phyloP scores from a whole-genome alignment of 2,329 filamentous ascomycete genomes.

The Sclerotinia glacialis region DNA sequence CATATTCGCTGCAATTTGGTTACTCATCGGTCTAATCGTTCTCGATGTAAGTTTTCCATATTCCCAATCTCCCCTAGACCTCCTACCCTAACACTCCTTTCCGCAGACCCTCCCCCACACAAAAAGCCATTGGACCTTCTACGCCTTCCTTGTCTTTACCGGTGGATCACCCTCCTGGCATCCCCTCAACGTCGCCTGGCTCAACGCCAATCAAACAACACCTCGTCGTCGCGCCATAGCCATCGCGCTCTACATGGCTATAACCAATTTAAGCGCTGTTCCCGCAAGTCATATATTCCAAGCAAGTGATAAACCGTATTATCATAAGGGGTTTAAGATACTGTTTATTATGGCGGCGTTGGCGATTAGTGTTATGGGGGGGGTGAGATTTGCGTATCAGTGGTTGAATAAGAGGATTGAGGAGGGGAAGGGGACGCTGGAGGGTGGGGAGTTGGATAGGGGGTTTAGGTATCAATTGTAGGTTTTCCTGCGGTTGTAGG shows the following conservation, averaged over 20 bases:
- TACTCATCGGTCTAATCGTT: conserved; percentile 16
- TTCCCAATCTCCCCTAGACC: neutral
- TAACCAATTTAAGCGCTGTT: conserved; percentile 15
- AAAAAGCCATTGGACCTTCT: conserved; percentile 19
- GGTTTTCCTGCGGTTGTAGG: neutral
- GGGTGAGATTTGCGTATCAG: conserved; percentile 14
- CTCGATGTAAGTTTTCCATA: conserved; percentile 7
- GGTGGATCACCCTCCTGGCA: conserved; percentile 18
- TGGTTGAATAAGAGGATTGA: conserved; percentile 20
- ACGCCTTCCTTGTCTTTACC: conserved; percentile 21
- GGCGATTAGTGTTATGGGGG: conserved; percentile 18
- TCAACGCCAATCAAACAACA: conserved; percentile 16
- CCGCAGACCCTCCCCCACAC: conserved; percentile 14
- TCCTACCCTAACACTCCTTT: neutral
- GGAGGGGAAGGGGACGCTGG: conserved; percentile 15
- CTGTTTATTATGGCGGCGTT: conserved; percentile 19
- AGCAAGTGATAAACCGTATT: conserved; percentile 19
- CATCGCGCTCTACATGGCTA: conserved; percentile 17
- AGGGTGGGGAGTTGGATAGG: conserved; percentile 19
- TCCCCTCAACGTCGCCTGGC: conserved; percentile 22
- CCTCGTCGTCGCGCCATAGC: conserved; percentile 18
- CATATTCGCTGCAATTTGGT: conserved; percentile 20
- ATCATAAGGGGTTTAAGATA: conserved; percentile 18
- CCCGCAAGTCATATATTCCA: conserved; percentile 19
- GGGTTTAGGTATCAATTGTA: conserved; percentile 21